Evolutionary conservation across 306 rosid genomes (phyloP).

Genomic region (Trifolium repens): DNA sequence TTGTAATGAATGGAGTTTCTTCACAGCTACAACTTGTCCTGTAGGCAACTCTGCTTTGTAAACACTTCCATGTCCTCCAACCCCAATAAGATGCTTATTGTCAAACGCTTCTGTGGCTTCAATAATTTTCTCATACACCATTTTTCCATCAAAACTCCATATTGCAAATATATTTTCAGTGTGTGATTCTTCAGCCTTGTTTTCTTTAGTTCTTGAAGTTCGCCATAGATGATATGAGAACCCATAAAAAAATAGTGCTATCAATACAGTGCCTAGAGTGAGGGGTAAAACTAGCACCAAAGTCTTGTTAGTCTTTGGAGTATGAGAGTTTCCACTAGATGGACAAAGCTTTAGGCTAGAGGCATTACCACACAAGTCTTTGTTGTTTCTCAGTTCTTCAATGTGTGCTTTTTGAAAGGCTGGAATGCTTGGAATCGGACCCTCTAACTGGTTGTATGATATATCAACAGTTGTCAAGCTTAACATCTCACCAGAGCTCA

Average conservation of each 20-base stretch:
- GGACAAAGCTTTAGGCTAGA: not conserved
- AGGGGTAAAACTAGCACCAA: not conserved
- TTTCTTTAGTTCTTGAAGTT: not conserved
- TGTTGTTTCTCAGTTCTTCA: not conserved
- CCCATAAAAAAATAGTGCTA: not conserved
- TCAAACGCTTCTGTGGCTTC: not conserved
- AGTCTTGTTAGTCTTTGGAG: not conserved
- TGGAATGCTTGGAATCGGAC: constrained; percentile 4
- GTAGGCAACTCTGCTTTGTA: not conserved
- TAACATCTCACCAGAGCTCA: not conserved
- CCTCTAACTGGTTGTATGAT: not conserved
- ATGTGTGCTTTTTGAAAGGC: not conserved
- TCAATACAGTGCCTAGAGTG: not conserved
- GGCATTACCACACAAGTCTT: not conserved
- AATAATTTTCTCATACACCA: not conserved
- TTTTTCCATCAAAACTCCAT: constrained; percentile 15
- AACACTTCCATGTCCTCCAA: not conserved
- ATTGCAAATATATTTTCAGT: not conserved
- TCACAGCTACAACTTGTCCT: not conserved
- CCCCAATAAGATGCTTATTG: not conserved
- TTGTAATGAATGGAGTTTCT: not conserved
- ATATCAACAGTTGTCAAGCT: constrained; percentile 8
- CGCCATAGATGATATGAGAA: not conserved
- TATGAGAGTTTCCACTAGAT: not conserved
- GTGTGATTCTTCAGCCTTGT: not conserved